A percentile compares a stretch with the other conserved stretches of the same genome.
phyloP scores from a whole-genome alignment of 805 yeast species.

The Clavispora carvajalis region DNA sequence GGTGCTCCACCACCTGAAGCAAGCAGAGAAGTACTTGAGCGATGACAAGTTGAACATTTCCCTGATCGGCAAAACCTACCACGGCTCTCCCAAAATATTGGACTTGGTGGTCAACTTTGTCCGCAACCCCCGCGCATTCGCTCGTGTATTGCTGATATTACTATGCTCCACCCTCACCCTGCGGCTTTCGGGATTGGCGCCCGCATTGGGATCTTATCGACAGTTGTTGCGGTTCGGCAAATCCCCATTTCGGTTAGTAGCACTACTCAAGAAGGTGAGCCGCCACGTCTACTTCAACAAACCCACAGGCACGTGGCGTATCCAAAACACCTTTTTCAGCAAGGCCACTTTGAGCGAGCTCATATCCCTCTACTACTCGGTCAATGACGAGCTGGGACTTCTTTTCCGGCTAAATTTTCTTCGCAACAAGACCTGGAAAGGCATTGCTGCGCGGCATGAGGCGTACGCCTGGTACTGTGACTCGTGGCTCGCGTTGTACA shows the following conservation, averaged over 20 bases:
- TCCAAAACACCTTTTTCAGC: slow-evolving; percentile 24
- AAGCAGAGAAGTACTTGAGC: slow-evolving; percentile 29
- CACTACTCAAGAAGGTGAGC: slow-evolving; percentile 26
- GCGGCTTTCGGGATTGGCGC: slow-evolving; percentile 40
- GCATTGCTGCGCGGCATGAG: slow-evolving; percentile 51
- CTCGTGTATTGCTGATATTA: slow-evolving; percentile 29
- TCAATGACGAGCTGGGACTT: slow-evolving; percentile 59
- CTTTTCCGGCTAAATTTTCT: slow-evolving; percentile 51
- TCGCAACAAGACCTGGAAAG: slow-evolving; percentile 27
- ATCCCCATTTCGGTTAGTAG: slow-evolving; percentile 53
- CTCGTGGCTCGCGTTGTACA: slow-evolving; percentile 52
- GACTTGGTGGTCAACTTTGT: slow-evolving; percentile 31
- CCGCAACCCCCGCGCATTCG: slow-evolving; percentile 33
- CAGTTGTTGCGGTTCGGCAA: slow-evolving; percentile 68
- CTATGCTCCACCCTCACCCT: slow-evolving; percentile 35
- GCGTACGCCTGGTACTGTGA: slow-evolving; percentile 66
- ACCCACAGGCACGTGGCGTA: slow-evolving; percentile 8
- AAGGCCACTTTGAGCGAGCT: slow-evolving; percentile 46
- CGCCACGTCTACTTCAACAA: slow-evolving; percentile 10
- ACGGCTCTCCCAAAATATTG: slow-evolving; percentile 26
- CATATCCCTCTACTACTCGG: slow-evolving; percentile 55
- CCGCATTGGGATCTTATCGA: slow-evolving; percentile 52
- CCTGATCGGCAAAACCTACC: slow-evolving; percentile 26
- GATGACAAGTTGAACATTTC: slow-evolving; percentile 30
- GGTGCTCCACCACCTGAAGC: slow-evolving; percentile 42